These are phyloP conservation scores for Cadophora sp. DNA, from an alignment of 2,329 filamentous ascomycete species.

Conservation along the genomic window DNA sequence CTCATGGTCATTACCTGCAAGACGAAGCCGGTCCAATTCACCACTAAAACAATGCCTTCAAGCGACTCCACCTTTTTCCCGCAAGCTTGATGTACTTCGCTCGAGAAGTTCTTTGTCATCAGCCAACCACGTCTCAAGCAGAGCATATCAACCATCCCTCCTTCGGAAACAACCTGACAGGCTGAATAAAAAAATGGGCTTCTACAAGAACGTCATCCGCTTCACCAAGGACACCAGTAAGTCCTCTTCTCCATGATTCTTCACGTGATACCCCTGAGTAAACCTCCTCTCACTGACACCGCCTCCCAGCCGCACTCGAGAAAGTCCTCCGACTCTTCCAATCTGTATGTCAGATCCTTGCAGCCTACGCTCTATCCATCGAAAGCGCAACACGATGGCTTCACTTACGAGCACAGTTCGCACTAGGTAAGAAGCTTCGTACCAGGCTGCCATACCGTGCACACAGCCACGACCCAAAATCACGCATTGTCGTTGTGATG, in stretches of 20 bases:
- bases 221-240: constrained; percentile 40
- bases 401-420: constrained; percentile 49
- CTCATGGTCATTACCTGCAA: neutral
- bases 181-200: neutral
- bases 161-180: neutral
- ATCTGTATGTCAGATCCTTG: constrained; percentile 55
- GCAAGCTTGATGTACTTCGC: neutral
- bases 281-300: neutral
- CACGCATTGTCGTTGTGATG: neutral
- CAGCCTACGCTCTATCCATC: constrained; percentile 52
- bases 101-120: neutral
- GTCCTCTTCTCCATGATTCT: constrained; percentile 1
- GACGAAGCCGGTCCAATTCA: neutral
- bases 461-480: constrained; percentile 1
- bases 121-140: neutral
- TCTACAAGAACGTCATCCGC: constrained; percentile 31
- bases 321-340: constrained; percentile 65
- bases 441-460: neutral
- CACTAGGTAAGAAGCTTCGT: constrained; percentile 46
- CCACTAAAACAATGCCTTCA: neutral
- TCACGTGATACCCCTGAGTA: constrained; percentile 1
- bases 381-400: constrained; percentile 45
- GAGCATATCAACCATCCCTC: neutral
- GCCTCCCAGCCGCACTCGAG: constrained; percentile 62
- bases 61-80: neutral